These are phyloP conservation scores for Alternaria sp. DNA, from an alignment of 2,329 filamentous ascomycete species.

Conservation along the genomic window DNA sequence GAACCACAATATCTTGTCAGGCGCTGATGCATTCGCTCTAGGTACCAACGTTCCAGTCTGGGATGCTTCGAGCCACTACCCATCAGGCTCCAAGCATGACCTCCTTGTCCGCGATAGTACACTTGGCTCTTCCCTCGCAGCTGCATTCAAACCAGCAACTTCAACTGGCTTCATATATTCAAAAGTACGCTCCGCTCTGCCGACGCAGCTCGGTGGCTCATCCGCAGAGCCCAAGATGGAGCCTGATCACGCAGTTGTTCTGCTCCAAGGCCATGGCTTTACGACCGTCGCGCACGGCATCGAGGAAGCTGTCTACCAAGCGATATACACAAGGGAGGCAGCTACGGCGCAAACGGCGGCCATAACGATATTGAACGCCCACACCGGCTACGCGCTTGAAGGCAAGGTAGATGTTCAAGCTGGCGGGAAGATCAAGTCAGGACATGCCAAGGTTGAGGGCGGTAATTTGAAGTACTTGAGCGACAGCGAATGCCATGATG, in stretches of 20 bases:
- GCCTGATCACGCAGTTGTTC: constrained; percentile 48
- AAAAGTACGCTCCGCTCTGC: constrained; percentile 48
- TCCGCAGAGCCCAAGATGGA: constrained; percentile 40
- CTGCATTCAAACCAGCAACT: constrained; percentile 49
- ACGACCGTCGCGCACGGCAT: constrained; percentile 53
- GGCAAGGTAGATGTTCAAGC: constrained; percentile 51
- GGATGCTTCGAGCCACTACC: constrained; percentile 42
- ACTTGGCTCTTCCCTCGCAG: constrained; percentile 47
- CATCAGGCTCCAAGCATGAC: constrained; percentile 43
- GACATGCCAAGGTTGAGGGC: constrained; percentile 52
- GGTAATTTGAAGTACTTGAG: constrained; percentile 54
- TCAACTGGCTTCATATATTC: constrained; percentile 50
- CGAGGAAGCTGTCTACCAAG: constrained; percentile 56
- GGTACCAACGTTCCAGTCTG: constrained; percentile 48
- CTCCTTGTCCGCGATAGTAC: constrained; percentile 45
- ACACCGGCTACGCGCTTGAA: constrained; percentile 49
- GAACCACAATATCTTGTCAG: neutral
- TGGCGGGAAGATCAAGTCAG: constrained; percentile 52
- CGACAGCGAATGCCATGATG: constrained; percentile 53
- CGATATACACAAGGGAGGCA: constrained; percentile 53
- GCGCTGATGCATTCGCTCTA: constrained; percentile 14
- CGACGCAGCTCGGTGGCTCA: constrained; percentile 42
- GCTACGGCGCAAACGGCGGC: constrained; percentile 54
- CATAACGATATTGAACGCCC: constrained; percentile 43
- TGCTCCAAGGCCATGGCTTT: constrained; percentile 58